A percentile compares a stretch with the other conserved stretches of the same genome.
These are phyloP conservation scores for Ogataea kodamae DNA, from an alignment of 805 yeast genomes.

Conservation along the genomic window DNA sequence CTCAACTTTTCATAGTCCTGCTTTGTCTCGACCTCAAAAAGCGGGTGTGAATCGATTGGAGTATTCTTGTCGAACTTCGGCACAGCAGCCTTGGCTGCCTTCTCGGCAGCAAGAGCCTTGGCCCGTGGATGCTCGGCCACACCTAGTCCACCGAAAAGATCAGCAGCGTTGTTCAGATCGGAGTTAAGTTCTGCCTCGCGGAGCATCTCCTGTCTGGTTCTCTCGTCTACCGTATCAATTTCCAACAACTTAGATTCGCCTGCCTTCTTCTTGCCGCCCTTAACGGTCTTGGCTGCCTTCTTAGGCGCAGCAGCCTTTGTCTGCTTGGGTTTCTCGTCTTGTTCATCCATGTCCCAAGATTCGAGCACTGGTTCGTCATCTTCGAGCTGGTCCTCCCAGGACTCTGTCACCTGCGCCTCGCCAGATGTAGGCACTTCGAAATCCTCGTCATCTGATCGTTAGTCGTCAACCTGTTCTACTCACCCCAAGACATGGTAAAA, in stretches of 20 bases:
- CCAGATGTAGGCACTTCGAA: conserved; percentile 59
- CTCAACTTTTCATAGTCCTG: conserved; percentile 75
- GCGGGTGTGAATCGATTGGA: conserved; percentile 70
- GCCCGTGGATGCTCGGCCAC: conserved; percentile 58
- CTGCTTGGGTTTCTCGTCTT: conserved; percentile 47
- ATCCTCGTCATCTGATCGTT: conserved; percentile 74
- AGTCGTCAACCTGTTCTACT: conserved; percentile 10
- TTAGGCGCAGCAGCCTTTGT: conserved; percentile 32
- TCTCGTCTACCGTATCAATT: conserved; percentile 67
- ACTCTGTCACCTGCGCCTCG: conserved; percentile 47
- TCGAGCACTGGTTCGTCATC: conserved; percentile 69
- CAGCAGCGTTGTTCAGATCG: conserved; percentile 91
- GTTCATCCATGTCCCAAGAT: conserved; percentile 86
- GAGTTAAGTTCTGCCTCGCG: conserved; percentile 77
- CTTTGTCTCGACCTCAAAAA: conserved; percentile 79
- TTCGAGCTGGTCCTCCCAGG: conserved; percentile 73
- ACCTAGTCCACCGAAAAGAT: conserved; percentile 73
- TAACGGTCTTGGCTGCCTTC: conserved; percentile 33
- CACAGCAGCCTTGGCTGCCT: conserved; percentile 45
- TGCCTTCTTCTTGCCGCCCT: conserved; percentile 43
- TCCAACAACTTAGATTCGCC: conserved; percentile 45
- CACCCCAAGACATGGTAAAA: conserved; percentile 29
- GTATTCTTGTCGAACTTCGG: conserved; percentile 51
- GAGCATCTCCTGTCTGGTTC: conserved; percentile 69
- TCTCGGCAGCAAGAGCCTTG: conserved; percentile 34